A percentile compares a stretch with the other conserved stretches of the same genome.
Conservation (phyloP, 169 alveolate genomes). For the Cryptosporidium xiaoi region DNA sequence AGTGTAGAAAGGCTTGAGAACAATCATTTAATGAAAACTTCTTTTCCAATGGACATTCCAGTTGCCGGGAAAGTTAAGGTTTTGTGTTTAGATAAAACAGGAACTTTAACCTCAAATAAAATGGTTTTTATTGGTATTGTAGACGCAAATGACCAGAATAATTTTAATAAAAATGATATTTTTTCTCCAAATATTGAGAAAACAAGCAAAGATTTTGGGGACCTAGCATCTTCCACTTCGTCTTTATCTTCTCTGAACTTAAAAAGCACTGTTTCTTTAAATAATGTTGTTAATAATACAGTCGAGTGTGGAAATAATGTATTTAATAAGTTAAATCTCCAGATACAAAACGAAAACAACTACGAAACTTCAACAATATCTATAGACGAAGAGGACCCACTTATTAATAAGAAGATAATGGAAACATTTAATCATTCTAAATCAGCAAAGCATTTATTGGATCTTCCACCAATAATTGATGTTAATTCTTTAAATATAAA, state of each 20-base stretch:
- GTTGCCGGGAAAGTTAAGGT: conserved; percentile 69
- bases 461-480: conserved; percentile 26
- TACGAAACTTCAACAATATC: conserved; percentile 64
- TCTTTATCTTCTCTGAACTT: not conserved
- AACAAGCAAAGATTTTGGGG: not conserved
- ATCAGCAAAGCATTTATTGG: not conserved
- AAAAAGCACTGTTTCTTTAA: not conserved
- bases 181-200: not conserved
- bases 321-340: not conserved
- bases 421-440: not conserved
- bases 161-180: too few relatives aligned
- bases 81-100: conserved; percentile 62
- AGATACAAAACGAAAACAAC: conserved; percentile 13
- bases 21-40: not conserved
- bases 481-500: not conserved
- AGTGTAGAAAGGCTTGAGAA: conserved; percentile 42
- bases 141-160: not conserved
- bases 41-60: conserved; percentile 57
- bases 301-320: not conserved
- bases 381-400: conserved; percentile 67
- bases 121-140: conserved; percentile 47
- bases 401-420: not conserved
- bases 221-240: not conserved
- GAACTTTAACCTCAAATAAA: conserved; percentile 54
- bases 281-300: not conserved